Evolutionary conservation across 495 filamentous ascomycete genomes (phyloP).

Genomic region (Penicillium maclennaniae): DNA sequence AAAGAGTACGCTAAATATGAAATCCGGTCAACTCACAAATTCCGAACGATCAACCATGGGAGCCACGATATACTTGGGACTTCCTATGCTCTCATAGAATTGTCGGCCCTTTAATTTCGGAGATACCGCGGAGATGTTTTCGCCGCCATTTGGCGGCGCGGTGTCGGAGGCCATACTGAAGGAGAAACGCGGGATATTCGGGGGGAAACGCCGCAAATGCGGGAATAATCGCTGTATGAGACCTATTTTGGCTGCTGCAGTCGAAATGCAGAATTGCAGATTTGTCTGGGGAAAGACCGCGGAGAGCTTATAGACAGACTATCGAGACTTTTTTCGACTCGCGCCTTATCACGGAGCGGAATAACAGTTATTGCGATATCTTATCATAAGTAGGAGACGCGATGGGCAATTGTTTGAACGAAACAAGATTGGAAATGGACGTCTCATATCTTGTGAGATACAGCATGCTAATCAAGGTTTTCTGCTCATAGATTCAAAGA

Average conservation of each 20-base stretch:
- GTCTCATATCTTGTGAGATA: too few species aligned
- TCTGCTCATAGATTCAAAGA: too few species aligned
- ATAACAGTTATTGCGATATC: conserved; percentile 30
- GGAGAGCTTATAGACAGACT: neutral
- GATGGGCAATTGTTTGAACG: neutral
- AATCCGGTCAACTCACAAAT: conserved; percentile 60
- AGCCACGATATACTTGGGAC: conserved; percentile 82
- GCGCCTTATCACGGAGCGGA: conserved; percentile 26
- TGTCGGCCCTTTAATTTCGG: conserved; percentile 74
- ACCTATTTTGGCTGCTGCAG: conserved; percentile 32
- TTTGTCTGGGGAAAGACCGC: conserved; percentile 2
- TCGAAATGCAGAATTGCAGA: neutral
- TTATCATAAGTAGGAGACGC: conserved; percentile 15
- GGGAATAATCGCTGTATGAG: conserved; percentile 25
- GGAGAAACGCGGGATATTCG: conserved; percentile 2
- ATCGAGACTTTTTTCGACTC: conserved; percentile 18
- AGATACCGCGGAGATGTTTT: conserved; percentile 19
- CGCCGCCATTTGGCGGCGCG: conserved; percentile 14
- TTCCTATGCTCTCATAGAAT: conserved; percentile 91
- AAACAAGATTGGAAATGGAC: too few species aligned
- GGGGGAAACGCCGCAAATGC: conserved; percentile 25
- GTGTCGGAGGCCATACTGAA: conserved; percentile 31
- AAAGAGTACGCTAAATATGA: neutral
- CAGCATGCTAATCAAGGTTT: too few species aligned
- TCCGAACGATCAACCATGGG: conserved; percentile 99